Percentiles rank a stretch among this genome's conserved stretches.
Conservation (phyloP, 164 flowering plant species). For the Cinnamomum chago region DNA sequence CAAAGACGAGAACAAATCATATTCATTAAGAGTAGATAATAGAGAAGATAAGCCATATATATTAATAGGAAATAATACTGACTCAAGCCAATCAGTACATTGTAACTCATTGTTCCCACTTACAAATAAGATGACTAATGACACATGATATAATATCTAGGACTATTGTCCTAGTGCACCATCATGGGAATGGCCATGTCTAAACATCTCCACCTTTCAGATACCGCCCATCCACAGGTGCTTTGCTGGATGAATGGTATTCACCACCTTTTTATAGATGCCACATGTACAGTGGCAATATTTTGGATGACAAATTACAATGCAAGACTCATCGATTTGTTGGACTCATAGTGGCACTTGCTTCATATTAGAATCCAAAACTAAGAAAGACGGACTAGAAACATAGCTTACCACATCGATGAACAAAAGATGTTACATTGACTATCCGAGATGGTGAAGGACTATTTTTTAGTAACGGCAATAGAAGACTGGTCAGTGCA, state of each 20-base stretch:
- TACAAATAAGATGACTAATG: no score
- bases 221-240: neutral
- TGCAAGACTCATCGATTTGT: neutral
- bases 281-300: neutral
- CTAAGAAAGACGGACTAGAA: neutral
- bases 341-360: neutral
- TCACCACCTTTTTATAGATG: neutral
- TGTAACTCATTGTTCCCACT: neutral
- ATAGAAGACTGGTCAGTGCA: conserved; percentile 59
- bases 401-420: conserved; percentile 55
- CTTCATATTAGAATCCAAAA: neutral
- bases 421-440: conserved; percentile 88
- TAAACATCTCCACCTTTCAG: neutral
- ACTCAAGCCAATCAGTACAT: neutral
- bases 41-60: neutral
- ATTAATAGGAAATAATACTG: neutral
- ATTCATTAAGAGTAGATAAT: neutral
- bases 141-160: neutral
- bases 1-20: neutral
- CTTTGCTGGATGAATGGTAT: neutral
- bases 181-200: neutral
- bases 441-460: conserved; percentile 73
- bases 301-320: neutral
- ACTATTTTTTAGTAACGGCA: conserved; percentile 75
- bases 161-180: neutral